These are phyloP conservation scores for Clarkia xantiana DNA, from an alignment of 345 rosid species.

Conservation along the genomic window DNA sequence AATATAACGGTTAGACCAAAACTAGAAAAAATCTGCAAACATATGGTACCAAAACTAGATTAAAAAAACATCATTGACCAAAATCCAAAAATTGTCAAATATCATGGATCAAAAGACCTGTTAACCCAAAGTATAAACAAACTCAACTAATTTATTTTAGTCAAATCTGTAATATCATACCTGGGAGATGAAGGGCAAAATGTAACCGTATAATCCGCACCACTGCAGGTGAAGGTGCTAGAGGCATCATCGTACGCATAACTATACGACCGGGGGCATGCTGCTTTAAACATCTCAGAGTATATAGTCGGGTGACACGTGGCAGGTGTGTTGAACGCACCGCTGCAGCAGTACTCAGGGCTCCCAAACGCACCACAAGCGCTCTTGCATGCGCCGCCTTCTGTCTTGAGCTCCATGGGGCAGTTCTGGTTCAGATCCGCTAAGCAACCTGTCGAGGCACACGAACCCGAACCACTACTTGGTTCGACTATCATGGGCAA, in stretches of 20 bases:
- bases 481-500: conserved; percentile 70
- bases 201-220: conserved; percentile 82
- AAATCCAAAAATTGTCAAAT: too few relatives aligned
- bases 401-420: conserved; percentile 57
- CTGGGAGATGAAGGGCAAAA: conserved; percentile 89
- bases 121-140: too few relatives aligned
- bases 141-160: too few relatives aligned
- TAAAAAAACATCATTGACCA: too few relatives aligned
- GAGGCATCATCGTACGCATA: conserved; percentile 88
- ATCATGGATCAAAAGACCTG: too few relatives aligned
- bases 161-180: conserved; percentile 15
- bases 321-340: conserved; percentile 72
- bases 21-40: too few relatives aligned
- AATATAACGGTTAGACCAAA: too few relatives aligned
- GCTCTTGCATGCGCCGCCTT: conserved; percentile 68
- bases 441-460: conserved; percentile 66
- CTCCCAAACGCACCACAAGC: conserved; percentile 90
- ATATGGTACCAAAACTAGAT: too few relatives aligned
- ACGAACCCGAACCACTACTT: conserved; percentile 59
- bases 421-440: conserved; percentile 70
- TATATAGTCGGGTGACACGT: conserved; percentile 86
- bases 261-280: conserved; percentile 92
- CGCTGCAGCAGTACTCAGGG: conserved; percentile 93
- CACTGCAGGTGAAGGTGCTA: conserved; percentile 83
- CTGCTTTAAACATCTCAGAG: conserved; percentile 80